phyloP scores from a whole-genome alignment of 306 rosid species.

The Inga leiocalycina region DNA sequence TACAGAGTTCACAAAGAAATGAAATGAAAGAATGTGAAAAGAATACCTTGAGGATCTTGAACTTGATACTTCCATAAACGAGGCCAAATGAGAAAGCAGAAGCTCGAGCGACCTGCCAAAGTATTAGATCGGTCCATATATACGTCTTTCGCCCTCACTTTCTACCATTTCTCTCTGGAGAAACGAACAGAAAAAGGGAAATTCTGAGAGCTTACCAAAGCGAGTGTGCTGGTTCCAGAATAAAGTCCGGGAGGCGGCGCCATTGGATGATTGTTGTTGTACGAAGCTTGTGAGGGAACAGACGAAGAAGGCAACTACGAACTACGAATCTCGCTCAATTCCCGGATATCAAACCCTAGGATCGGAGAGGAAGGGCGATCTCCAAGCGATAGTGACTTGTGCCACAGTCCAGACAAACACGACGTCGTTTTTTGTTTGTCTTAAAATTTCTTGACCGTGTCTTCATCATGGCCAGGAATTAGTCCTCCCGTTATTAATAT shows the following conservation, averaged over 20 bases:
- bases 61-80: slow-evolving; percentile 86
- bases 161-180: not conserved
- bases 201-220: slow-evolving; percentile 53
- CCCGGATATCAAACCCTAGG: slow-evolving; percentile 44
- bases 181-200: slow-evolving; percentile 5
- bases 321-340: slow-evolving; percentile 5
- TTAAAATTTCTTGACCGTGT: too few relatives aligned
- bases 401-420: not conserved
- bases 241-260: slow-evolving; percentile 88
- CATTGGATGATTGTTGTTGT: slow-evolving; percentile 42
- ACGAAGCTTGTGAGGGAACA: not conserved
- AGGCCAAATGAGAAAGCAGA: slow-evolving; percentile 84
- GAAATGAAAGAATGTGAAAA: not conserved
- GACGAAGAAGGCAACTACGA: slow-evolving; percentile 24
- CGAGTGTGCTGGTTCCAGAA: slow-evolving; percentile 89
- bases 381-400: not conserved
- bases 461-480: too few relatives aligned
- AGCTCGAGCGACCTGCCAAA: slow-evolving; percentile 78
- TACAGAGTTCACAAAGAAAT: not conserved
- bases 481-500: too few relatives aligned
- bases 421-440: not conserved
- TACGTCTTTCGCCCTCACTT: not conserved
- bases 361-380: not conserved
- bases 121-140: not conserved
- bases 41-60: slow-evolving; percentile 74